These are phyloP conservation scores for Neurospora africana DNA, from an alignment of 495 filamentous ascomycete genomes.

Conservation along the genomic window DNA sequence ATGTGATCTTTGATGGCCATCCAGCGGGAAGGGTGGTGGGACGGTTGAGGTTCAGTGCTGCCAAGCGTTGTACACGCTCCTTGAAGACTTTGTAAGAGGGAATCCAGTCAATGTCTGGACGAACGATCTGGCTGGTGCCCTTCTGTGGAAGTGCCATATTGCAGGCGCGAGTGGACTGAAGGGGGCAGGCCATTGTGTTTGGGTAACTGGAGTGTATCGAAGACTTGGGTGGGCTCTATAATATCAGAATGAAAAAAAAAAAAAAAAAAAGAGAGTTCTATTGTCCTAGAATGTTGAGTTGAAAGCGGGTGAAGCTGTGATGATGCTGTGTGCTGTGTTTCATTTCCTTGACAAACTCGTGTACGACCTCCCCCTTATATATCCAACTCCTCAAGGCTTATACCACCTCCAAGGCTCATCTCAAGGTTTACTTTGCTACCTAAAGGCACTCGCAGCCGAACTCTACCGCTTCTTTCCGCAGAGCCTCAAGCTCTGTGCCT, in stretches of 20 bases:
- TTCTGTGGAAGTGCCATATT: background rate
- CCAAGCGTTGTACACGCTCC: constrained; percentile 16
- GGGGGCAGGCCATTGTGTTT: background rate
- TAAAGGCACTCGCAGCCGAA: background rate
- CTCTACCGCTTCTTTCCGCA: background rate
- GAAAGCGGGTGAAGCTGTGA: background rate
- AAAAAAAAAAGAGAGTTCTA: background rate
- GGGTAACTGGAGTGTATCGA: background rate
- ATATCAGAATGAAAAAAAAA: background rate
- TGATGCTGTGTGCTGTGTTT: background rate
- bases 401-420: background rate
- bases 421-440: background rate
- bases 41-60: constrained; percentile 11
- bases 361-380: background rate
- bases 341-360: background rate
- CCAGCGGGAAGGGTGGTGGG: constrained; percentile 17
- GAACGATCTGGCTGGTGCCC: background rate
- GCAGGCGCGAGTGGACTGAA: background rate
- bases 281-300: background rate
- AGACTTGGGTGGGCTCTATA: background rate
- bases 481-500: background rate
- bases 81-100: constrained; percentile 20
- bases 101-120: constrained; percentile 23
- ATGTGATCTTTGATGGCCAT: constrained; percentile 15
- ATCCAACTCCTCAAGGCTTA: background rate